A percentile compares a stretch with the other conserved stretches of the same genome.
Conservation (phyloP, 2,329 filamentous ascomycete genomes). For the Mycogone perniciosa region DNA sequence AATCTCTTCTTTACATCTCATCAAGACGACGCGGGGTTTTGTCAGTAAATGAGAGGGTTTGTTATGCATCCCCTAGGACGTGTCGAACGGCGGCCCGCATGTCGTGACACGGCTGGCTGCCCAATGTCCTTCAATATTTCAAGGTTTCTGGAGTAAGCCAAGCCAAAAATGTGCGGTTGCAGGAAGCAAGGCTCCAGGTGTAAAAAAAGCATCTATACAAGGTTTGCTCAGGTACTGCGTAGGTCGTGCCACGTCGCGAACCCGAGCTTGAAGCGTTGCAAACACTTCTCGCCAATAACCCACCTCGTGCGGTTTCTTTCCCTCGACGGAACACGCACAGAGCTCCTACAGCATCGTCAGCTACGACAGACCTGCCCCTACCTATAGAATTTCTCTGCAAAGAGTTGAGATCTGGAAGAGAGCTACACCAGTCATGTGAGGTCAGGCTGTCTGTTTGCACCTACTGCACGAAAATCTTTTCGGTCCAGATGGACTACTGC, state of each 20-base stretch:
- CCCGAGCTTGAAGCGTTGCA: no score
- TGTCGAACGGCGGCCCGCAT: no score
- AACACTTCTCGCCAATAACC: no score
- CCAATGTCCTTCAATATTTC: not conserved
- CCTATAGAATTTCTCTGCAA: not conserved
- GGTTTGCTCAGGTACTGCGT: slow-evolving; percentile 1
- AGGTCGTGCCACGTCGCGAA: not conserved
- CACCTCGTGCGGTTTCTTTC: no score
- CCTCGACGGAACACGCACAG: no score
- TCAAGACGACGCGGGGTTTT: no score
- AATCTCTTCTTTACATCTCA: no score
- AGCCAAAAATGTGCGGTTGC: slow-evolving; percentile 4
- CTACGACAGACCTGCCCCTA: no score
- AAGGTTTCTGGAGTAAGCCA: not conserved
- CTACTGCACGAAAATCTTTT: slow-evolving; percentile 7
- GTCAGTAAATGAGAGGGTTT: no score
- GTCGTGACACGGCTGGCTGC: not conserved
- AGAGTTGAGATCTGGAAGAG: not conserved
- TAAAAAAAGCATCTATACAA: not conserved
- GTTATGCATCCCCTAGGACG: no score
- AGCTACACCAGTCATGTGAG: slow-evolving; percentile 3
- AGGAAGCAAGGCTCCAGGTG: slow-evolving; percentile 4
- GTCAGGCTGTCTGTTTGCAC: slow-evolving; percentile 9
- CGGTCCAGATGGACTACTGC: slow-evolving; percentile 9
- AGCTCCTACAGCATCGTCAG: no score